Base-by-base conservation (phyloP, 345 rosid species). In the Citrus mangshanensis region DNA sequence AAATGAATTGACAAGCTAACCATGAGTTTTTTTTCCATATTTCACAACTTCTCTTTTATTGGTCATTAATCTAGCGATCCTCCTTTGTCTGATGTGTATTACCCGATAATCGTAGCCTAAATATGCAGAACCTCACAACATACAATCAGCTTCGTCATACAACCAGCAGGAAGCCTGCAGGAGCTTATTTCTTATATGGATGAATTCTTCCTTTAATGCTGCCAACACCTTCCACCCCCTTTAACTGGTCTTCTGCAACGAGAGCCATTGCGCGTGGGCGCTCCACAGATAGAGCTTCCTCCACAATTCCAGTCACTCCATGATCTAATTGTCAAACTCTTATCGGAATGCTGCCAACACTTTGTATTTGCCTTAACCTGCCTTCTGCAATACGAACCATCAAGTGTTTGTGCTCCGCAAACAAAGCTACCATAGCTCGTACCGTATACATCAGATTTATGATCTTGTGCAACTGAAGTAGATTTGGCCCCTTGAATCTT, bases 221-320 rank as follows among this genome's bases (percentile, higher is more conserved):
- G 96, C 94, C 93, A 87, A 78, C 94, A 90, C 55, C 83, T 84
- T 78, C 84, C 80, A 58, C 86, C 83, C 75, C 91, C 91, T 65
- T 25, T 73, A 30, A 76, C 81, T 19, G 82, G 70, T 73, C 88
- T 88, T 81, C 77, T 83, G 73, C 92, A 92, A 74, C 72, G 68
- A 30, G 84, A 87, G 37, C 90, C 92, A 75, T 72, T 84, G 68
- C 77, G 82, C 32, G 90, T 83, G 7, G 78, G 69, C 56, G 88
- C 91, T 84, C 90, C 91, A 70, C 95, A 91, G 54, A 73, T 60
- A 18, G 80, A n/a, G 73, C 63, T 30, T 83, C 73, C 38, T 77
- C 63, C 75, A 12, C 6, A 32, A 9, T 18, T 9, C 56, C 16
- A 35, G 55, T 56, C 70, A 58, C 18, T 10, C 19, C 2, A 35